A percentile compares a stretch with the other conserved stretches of the same genome.
Evolutionary conservation across 1,284 basidiomycete genomes (phyloP).

Genomic region (Abortiporus biennis): DNA sequence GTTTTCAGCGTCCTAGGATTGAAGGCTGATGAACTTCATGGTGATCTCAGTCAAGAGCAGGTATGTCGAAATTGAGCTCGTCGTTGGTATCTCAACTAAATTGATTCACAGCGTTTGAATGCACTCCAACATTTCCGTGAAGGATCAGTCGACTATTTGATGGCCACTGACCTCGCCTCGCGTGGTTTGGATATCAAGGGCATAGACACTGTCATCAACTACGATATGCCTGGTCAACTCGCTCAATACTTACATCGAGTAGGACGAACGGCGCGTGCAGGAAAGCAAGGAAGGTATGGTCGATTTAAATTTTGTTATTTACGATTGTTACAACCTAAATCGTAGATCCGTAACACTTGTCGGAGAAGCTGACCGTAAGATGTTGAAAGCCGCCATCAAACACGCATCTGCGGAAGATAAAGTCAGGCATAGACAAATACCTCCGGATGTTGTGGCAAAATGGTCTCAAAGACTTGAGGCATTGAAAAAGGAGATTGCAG

Average conservation of each 20-base stretch:
- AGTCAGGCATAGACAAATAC: constrained; percentile 87
- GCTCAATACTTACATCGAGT: constrained; percentile 96
- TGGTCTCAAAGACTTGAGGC: constrained; percentile 69
- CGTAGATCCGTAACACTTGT: constrained; percentile 89
- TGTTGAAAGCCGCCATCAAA: constrained; percentile 96
- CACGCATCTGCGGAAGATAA: constrained; percentile 75
- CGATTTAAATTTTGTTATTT: constrained; percentile 10
- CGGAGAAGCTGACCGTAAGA: constrained; percentile 93
- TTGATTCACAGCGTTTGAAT: constrained; percentile 62
- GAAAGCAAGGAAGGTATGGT: constrained; percentile 80
- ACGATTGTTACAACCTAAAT: constrained; percentile 10
- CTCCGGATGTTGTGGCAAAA: constrained; percentile 69
- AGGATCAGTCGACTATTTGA: constrained; percentile 80
- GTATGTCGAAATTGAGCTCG: constrained; percentile 33
- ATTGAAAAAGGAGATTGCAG: constrained; percentile 78
- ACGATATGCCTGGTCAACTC: constrained; percentile 94
- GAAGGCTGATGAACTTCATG: constrained; percentile 89
- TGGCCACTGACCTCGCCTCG: constrained; percentile 95
- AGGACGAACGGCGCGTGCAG: constrained; percentile 94
- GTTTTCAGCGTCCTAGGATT: constrained; percentile 87
- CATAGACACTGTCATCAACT: constrained; percentile 97
- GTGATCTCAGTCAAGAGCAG: constrained; percentile 94
- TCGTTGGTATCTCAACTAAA: constrained; percentile 9
- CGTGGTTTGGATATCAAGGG: constrained; percentile 97
- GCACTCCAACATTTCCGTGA: constrained; percentile 87